Evolutionary conservation across 139 green algal genomes (phyloP).

Genomic region (Tetradesmus lagerheimii): DNA sequence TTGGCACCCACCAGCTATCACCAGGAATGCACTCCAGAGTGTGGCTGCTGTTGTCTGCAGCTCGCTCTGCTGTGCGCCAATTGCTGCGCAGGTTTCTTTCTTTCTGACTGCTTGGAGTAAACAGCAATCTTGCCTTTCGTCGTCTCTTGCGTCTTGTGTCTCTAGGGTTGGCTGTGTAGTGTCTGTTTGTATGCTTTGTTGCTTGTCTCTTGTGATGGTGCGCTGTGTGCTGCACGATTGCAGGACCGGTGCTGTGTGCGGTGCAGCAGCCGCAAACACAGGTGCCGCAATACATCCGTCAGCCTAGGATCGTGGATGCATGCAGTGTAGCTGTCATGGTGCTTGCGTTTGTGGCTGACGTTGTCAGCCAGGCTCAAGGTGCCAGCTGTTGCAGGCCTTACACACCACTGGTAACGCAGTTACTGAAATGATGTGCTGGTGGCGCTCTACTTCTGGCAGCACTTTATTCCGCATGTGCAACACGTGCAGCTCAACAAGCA

Average conservation of each 20-base stretch:
- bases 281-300: background rate
- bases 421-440: background rate
- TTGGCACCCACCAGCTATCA: background rate
- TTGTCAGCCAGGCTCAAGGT: no score
- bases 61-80: background rate
- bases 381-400: background rate
- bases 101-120: background rate
- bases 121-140: background rate
- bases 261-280: background rate
- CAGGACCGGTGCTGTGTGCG: background rate
- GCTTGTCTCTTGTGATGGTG: background rate
- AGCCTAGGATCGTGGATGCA: background rate
- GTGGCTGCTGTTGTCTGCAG: no score
- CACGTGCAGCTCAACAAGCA: background rate
- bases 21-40: background rate
- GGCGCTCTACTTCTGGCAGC: background rate
- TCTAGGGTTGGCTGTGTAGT: background rate
- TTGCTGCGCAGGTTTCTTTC: background rate
- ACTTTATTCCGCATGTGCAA: no score
- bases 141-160: background rate
- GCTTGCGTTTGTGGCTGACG: background rate
- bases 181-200: background rate
- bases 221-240: background rate
- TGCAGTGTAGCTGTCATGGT: background rate
- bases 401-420: background rate